A percentile compares a stretch with the other conserved stretches of the same genome.
Evolutionary conservation across 2,329 filamentous ascomycete species (phyloP).

Genomic region (Aspergillus brunneoviolaceus): DNA sequence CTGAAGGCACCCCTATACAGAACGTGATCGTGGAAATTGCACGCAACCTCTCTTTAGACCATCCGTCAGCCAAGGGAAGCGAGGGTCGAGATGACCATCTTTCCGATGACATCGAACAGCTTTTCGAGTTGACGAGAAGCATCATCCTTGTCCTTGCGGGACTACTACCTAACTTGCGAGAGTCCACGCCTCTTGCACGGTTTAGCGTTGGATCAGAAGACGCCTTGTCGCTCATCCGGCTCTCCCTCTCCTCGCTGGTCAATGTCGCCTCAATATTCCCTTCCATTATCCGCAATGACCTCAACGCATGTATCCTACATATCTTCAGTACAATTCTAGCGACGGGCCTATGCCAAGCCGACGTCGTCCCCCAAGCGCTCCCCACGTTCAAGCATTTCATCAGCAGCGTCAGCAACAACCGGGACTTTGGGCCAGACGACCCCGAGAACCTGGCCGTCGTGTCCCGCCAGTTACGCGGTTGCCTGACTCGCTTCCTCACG

Average conservation of each 20-base stretch:
- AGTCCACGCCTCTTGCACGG: conserved; percentile 60
- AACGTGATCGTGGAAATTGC: conserved; percentile 92
- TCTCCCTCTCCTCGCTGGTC: conserved; percentile 82
- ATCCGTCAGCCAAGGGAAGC: conserved; percentile 78
- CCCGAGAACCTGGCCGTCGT: conserved; percentile 45
- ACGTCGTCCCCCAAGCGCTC: conserved; percentile 84
- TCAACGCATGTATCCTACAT: conserved; percentile 94
- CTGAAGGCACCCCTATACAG: conserved; percentile 85
- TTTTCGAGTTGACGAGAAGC: conserved; percentile 94
- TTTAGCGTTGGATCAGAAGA: conserved; percentile 80
- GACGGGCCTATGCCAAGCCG: conserved; percentile 80
- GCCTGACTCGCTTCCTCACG: conserved; percentile 75
- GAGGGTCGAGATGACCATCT: conserved; percentile 70
- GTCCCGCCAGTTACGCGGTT: conserved; percentile 75
- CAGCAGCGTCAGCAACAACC: conserved; percentile 61
- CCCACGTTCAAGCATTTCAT: conserved; percentile 92
- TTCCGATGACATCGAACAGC: conserved; percentile 94
- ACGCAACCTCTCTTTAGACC: conserved; percentile 81
- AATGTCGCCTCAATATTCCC: conserved; percentile 96
- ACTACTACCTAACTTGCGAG: conserved; percentile 70
- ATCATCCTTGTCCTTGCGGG: conserved; percentile 91
- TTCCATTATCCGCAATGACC: conserved; percentile 90
- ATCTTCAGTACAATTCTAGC: conserved; percentile 92
- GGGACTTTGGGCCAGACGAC: conserved; percentile 17
- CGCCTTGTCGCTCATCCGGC: conserved; percentile 74